These are phyloP conservation scores for Heracleum sosnowskyi DNA, from an alignment of 129 eudicot species.

Conservation along the genomic window DNA sequence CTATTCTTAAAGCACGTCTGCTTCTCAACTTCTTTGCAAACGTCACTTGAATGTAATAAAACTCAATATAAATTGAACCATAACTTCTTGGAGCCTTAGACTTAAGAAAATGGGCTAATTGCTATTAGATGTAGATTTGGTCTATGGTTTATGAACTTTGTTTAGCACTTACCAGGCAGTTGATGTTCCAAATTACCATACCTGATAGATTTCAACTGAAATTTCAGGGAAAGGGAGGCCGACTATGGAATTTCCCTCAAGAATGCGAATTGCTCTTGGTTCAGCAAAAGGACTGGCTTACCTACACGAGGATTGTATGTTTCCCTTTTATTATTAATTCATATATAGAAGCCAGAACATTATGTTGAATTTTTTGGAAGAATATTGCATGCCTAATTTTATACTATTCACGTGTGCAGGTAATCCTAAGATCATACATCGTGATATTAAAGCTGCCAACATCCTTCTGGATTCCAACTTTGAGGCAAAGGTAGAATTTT, in stretches of 20 bases:
- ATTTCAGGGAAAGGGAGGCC: conserved; percentile 78
- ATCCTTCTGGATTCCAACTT: conserved; percentile 81
- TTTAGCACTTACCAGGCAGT: not conserved
- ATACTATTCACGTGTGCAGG: conserved; percentile 37
- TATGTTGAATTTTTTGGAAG: not conserved
- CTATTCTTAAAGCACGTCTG: not conserved
- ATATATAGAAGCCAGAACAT: not conserved
- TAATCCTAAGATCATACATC: conserved; percentile 94
- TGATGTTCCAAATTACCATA: not conserved
- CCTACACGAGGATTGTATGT: conserved; percentile 92
- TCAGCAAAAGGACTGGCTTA: conserved; percentile 93
- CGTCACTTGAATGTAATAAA: not conserved
- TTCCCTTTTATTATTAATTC: not conserved
- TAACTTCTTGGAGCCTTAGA: not conserved
- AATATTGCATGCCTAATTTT: conserved; percentile 1
- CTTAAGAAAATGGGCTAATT: not conserved
- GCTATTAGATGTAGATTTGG: not conserved
- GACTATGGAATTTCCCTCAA: conserved; percentile 62
- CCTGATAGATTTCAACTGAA: not conserved
- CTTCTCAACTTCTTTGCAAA: not conserved
- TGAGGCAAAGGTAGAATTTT: conserved; percentile 70
- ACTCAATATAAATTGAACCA: not conserved
- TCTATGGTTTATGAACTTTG: not conserved
- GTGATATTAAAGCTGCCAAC: conserved; percentile 92
- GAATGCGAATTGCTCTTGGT: conserved; percentile 89